Conservation (phyloP, 805 yeast genomes). For the Maudiozyma turicensis region DNA sequence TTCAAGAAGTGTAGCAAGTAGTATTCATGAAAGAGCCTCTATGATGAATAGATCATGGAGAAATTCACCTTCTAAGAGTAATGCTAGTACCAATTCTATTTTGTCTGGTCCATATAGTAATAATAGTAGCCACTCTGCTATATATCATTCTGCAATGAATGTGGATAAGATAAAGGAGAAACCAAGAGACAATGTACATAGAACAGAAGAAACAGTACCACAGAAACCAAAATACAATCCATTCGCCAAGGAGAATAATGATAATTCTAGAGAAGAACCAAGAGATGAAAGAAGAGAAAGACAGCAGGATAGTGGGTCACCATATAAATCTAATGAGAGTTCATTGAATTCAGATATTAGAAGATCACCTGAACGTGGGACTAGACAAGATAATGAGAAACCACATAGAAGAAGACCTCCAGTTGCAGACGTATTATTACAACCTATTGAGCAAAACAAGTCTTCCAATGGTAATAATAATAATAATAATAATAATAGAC, state of each 20-base stretch:
- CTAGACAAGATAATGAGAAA: neutral
- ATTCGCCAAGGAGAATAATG: neutral
- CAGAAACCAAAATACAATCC: slow-evolving; percentile 1
- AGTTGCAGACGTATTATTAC: neutral
- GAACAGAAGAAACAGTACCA: neutral
- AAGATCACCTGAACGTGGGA: too few relatives aligned
- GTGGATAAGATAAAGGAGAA: neutral
- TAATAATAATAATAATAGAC: neutral
- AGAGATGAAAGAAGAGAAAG: neutral
- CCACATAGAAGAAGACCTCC: neutral
- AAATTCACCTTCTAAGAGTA: neutral
- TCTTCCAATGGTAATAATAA: neutral
- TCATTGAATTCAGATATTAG: too few relatives aligned
- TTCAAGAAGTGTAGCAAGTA: neutral
- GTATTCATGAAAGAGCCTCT: neutral
- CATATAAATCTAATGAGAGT: neutral
- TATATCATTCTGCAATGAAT: neutral
- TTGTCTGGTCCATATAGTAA: neutral
- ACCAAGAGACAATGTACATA: neutral
- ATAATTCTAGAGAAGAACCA: neutral
- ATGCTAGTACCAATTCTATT: neutral
- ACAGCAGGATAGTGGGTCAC: neutral
- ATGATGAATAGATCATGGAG: neutral
- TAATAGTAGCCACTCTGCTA: neutral
- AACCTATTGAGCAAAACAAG: neutral